Evolutionary conservation across 2,329 filamentous ascomycete species (phyloP).

Genomic region (Aspergillus piperis): DNA sequence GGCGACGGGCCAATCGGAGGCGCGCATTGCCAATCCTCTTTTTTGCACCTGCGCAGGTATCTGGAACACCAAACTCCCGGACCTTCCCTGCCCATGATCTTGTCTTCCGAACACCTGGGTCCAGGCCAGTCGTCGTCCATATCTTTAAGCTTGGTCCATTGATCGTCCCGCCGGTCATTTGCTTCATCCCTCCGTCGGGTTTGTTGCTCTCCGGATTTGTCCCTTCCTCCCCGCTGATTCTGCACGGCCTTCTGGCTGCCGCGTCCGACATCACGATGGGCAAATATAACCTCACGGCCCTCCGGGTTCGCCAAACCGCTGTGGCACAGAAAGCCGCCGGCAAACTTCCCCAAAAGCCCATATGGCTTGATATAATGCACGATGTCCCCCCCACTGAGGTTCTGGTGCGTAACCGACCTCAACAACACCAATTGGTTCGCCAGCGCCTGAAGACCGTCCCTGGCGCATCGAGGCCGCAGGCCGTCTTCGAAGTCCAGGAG

Average conservation of each 20-base stretch:
- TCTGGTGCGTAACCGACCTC: conserved; percentile 59
- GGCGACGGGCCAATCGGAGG: conserved; percentile 40
- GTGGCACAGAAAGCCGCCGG: conserved; percentile 40
- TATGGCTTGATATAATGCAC: conserved; percentile 60
- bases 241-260: conserved; percentile 6
- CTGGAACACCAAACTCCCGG: neutral
- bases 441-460: conserved; percentile 39
- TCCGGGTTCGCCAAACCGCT: conserved; percentile 48
- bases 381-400: conserved; percentile 62
- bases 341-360: conserved; percentile 39
- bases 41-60: conserved; percentile 28
- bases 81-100: no score
- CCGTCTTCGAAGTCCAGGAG: conserved; percentile 39
- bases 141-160: neutral
- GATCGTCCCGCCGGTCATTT: neutral
- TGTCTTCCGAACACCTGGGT: no score
- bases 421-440: conserved; percentile 46
- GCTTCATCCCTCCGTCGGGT: neutral
- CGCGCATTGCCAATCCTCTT: conserved; percentile 37
- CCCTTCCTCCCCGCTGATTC: neutral
- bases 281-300: conserved; percentile 49
- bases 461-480: conserved; percentile 33
- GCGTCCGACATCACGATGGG: conserved; percentile 38
- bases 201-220: neutral
- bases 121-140: no score